Conservation (phyloP, 306 rosid genomes). For the Glycine tomentella region DNA sequence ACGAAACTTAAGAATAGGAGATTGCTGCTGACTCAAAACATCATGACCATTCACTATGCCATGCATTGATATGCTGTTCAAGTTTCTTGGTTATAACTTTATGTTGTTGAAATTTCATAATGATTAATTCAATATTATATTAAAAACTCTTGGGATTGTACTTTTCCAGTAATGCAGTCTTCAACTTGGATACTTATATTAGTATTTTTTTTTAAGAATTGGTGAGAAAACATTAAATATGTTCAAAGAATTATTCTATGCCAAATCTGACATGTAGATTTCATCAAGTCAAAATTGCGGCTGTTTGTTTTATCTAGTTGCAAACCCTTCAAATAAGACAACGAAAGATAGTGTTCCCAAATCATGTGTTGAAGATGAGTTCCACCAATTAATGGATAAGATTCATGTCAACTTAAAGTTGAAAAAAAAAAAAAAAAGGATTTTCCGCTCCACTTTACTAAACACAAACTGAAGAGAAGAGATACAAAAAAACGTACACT, state of each 20-base stretch:
- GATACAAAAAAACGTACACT: background rate
- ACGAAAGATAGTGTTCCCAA: background rate
- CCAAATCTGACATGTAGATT: slow-evolving; percentile 43
- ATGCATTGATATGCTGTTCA: background rate
- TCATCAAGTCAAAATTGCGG: slow-evolving; percentile 33
- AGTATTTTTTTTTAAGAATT: background rate
- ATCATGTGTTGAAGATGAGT: slow-evolving; percentile 2
- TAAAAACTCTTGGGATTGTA: background rate
- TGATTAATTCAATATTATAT: background rate
- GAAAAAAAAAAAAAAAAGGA: background rate
- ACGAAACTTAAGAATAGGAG: slow-evolving; percentile 71
- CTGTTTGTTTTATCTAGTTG: slow-evolving; percentile 17
- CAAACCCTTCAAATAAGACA: slow-evolving; percentile 28
- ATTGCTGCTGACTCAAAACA: slow-evolving; percentile 56
- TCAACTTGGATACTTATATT: background rate
- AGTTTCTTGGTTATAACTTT: background rate
- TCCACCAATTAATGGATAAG: background rate
- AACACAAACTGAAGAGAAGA: background rate
- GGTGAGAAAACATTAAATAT: slow-evolving; percentile 15
- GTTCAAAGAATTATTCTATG: slow-evolving; percentile 23
- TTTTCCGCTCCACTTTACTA: slow-evolving; percentile 5
- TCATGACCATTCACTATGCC: background rate
- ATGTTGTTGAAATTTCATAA: background rate
- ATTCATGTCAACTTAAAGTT: slow-evolving; percentile 1
- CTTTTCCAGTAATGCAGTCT: background rate